Base-by-base conservation (phyloP, 805 yeast species). In the Kuraishia capsulata region DNA sequence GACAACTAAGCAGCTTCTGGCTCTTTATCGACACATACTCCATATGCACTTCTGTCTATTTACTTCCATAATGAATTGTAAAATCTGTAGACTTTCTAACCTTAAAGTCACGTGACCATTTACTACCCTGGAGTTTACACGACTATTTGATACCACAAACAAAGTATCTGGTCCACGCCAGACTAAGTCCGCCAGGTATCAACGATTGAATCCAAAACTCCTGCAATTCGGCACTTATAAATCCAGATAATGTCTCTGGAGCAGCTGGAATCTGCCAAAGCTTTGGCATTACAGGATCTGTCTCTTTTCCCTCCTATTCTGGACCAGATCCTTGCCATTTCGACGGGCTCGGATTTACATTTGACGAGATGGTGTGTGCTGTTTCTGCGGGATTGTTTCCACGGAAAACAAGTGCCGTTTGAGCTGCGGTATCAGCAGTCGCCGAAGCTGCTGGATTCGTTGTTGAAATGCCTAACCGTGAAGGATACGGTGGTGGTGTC, bases 1-100 rank as follows among this genome's bases (percentile, higher is more conserved):
- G 61, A 55, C 32, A 47, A 50, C 28, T 46, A 28, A 40, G 24
- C 18, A 11, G n/a, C n/a, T n/a, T n/a, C n/a, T n/a, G n/a, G n/a
- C n/a, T n/a, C n/a, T 2, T 17, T 16, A 13, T 6, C n/a, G 30
- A 36, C 4, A 36, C 9, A 5, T 20, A 11, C 5, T 6, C 11
- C 20, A 18, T 32, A 10, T 18, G 11, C 14, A 18, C 8, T 18
- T 5, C 16, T 19, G 23, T 20, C 19, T 9, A n/a, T n/a, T n/a
- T n/a, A n/a, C n/a, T n/a, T n/a, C n/a, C n/a, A n/a, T n/a, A n/a
- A n/a, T n/a, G n/a, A n/a, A n/a, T n/a, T n/a, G n/a, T n/a, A n/a
- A n/a, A n/a, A n/a, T n/a, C n/a, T n/a, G n/a, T n/a, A n/a, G n/a
- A n/a, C n/a, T n/a, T n/a, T n/a, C n/a, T n/a, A n/a, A n/a, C n/a